Evolutionary conservation across 108 stramenopile genomes (phyloP).

Genomic region (Aurantiochytrium sp.): DNA sequence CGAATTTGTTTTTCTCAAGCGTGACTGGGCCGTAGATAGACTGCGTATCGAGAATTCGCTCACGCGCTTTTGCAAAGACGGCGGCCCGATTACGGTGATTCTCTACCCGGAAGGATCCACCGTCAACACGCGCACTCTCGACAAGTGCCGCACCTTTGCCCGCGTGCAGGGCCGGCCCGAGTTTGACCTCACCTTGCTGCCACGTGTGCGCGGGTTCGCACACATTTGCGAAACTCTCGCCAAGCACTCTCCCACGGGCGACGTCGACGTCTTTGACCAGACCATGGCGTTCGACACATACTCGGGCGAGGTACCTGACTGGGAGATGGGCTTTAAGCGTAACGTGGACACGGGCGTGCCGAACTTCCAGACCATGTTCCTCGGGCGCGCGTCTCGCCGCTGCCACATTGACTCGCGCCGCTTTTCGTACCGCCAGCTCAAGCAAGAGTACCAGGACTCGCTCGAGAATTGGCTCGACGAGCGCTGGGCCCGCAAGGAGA

Average conservation of each 20-base stretch:
- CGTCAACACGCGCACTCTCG: slow-evolving; percentile 30
- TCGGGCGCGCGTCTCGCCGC: slow-evolving; percentile 12
- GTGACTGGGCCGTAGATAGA: slow-evolving; percentile 37
- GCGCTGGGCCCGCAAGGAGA: slow-evolving; percentile 39
- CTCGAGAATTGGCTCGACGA: slow-evolving; percentile 6
- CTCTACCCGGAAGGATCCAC: slow-evolving; percentile 43
- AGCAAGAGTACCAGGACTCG: neutral
- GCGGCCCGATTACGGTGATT: slow-evolving; percentile 29
- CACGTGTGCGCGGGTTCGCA: slow-evolving; percentile 37
- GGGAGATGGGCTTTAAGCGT: slow-evolving; percentile 36
- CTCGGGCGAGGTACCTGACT: slow-evolving; percentile 36
- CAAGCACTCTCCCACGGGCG: slow-evolving; percentile 2
- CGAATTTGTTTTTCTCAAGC: slow-evolving; percentile 37
- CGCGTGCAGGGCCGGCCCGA: slow-evolving; percentile 25
- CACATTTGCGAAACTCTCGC: slow-evolving; percentile 21
- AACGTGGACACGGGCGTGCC: slow-evolving; percentile 30
- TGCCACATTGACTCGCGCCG: slow-evolving; percentile 36
- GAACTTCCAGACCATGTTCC: slow-evolving; percentile 22
- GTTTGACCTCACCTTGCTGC: slow-evolving; percentile 32
- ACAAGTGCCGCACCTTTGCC: slow-evolving; percentile 34
- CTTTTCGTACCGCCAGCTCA: slow-evolving; percentile 25
- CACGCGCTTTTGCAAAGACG: slow-evolving; percentile 28
- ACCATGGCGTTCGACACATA: slow-evolving; percentile 39
- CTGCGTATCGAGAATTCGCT: slow-evolving; percentile 23
- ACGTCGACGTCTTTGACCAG: slow-evolving; percentile 28